phyloP scores from a whole-genome alignment of 495 filamentous ascomycete genomes.

The Neurospora sp. region DNA sequence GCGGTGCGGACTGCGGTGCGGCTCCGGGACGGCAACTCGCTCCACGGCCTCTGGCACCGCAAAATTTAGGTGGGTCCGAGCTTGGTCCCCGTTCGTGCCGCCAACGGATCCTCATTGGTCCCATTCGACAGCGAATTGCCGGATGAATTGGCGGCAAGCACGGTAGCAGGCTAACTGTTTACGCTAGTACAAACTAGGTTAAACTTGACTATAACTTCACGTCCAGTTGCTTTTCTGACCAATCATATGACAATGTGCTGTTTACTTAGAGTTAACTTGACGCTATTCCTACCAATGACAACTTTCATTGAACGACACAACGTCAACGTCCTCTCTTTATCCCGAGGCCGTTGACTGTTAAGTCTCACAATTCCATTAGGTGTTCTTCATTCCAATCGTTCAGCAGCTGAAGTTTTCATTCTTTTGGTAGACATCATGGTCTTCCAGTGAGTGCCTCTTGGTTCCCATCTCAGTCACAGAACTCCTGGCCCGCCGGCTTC shows the following conservation, averaged over 20 bases:
- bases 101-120: not conserved
- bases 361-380: not conserved
- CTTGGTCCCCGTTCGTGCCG: not conserved
- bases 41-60: not conserved
- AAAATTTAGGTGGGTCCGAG: constrained; percentile 8
- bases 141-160: not conserved
- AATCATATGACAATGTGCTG: not conserved
- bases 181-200: not conserved
- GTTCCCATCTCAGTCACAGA: no score
- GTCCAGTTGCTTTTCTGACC: not conserved
- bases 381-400: not conserved
- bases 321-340: not conserved
- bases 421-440: not conserved
- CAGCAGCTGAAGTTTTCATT: not conserved
- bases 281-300: not conserved
- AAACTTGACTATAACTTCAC: not conserved
- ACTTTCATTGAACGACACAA: not conserved
- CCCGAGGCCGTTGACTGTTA: not conserved
- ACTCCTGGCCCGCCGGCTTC: no score
- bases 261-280: not conserved
- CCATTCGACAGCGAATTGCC: not conserved
- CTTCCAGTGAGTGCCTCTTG: not conserved
- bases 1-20: not conserved
- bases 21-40: not conserved
- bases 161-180: not conserved